These are phyloP conservation scores for Gastrolobium villosum DNA, from an alignment of 306 rosid species.

Conservation along the genomic window DNA sequence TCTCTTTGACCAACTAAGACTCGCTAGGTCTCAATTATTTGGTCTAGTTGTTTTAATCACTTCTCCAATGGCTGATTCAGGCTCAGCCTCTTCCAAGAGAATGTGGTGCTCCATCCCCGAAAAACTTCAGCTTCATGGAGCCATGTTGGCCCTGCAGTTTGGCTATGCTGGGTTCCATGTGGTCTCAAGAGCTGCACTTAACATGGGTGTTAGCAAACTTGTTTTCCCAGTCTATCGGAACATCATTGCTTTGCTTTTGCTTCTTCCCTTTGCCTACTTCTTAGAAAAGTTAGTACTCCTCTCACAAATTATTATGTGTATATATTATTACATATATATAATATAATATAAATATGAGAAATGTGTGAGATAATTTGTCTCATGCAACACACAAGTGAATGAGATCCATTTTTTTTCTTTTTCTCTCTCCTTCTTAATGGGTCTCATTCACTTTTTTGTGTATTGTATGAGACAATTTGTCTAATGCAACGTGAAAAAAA, in stretches of 20 bases:
- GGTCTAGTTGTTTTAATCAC: background rate
- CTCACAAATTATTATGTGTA: background rate
- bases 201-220: conserved; percentile 91
- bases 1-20: background rate
- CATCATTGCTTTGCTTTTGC: conserved; percentile 86
- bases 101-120: conserved; percentile 85
- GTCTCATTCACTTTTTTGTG: too few species aligned
- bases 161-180: conserved; percentile 96
- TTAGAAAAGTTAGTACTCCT: conserved; percentile 67
- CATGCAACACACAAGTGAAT: too few species aligned
- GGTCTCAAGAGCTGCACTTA: conserved; percentile 87
- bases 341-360: too few species aligned
- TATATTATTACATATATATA: too few species aligned
- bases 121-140: conserved; percentile 78
- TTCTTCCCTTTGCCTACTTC: conserved; percentile 86
- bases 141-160: conserved; percentile 91
- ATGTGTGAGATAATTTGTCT: too few species aligned
- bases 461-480: too few species aligned
- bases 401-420: too few species aligned
- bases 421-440: too few species aligned
- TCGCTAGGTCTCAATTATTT: conserved; percentile 20
- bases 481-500: too few species aligned
- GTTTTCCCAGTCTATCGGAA: conserved; percentile 88
- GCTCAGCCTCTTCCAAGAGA: conserved; percentile 62
- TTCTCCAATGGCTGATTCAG: conserved; percentile 63